phyloP scores from a whole-genome alignment of 306 rosid genomes.

The Quercus ilex region DNA sequence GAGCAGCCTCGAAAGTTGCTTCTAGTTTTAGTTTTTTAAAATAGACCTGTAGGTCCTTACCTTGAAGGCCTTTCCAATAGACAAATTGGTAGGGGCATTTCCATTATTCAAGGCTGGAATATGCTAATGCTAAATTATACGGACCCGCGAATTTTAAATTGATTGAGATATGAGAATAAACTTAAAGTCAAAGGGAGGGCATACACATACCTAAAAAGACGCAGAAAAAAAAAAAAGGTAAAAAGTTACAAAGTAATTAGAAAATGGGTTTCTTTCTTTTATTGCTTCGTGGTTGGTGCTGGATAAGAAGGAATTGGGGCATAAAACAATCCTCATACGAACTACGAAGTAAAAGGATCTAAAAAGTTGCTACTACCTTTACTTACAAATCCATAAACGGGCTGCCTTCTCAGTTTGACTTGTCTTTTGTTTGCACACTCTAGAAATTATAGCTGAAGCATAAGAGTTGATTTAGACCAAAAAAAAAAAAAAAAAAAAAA shows the following conservation, averaged over 20 bases:
- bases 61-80: constrained; percentile 13
- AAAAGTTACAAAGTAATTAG: neutral
- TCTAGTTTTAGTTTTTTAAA: no score
- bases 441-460: neutral
- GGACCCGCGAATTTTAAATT: neutral
- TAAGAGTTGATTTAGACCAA: neutral
- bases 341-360: constrained; percentile 10
- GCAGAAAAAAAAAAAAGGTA: neutral
- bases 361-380: neutral
- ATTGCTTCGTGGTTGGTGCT: neutral
- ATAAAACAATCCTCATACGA: neutral
- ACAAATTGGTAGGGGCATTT: constrained; percentile 10
- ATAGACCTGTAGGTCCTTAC: neutral
- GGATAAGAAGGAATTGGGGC: constrained; percentile 27
- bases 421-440: neutral
- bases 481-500: no score
- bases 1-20: neutral
- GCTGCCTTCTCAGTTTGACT: neutral
- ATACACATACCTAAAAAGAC: constrained; percentile 5
- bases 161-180: neutral
- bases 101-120: constrained; percentile 46
- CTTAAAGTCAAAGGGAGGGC: constrained; percentile 18
- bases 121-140: constrained; percentile 39
- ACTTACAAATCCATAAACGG: neutral
- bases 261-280: neutral